Conservation (phyloP, 169 alveolate genomes). For the Neospora caninum region DNA sequence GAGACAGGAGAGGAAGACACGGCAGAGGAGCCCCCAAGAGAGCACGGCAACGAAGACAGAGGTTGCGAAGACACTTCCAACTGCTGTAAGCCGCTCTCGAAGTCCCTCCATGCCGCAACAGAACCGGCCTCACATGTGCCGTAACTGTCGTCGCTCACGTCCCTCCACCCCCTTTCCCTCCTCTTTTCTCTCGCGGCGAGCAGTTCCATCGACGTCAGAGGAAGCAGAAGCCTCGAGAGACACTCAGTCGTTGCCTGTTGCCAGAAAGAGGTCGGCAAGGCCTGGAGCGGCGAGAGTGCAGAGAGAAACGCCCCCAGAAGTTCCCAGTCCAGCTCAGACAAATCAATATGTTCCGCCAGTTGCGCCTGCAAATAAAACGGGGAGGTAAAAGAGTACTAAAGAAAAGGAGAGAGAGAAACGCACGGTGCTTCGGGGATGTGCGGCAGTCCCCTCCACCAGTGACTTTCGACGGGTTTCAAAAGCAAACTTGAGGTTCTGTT, state of each 20-base stretch:
- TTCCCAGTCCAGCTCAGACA: conserved; percentile 10
- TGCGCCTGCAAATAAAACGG: neutral
- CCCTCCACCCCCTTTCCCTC: neutral
- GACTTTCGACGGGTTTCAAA: too few species aligned
- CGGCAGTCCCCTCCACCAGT: too few species aligned
- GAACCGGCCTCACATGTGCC: too few species aligned
- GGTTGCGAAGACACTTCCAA: too few species aligned
- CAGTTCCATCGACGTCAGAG: neutral
- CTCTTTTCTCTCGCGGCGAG: neutral
- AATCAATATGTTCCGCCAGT: neutral
- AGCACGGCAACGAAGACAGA: too few species aligned
- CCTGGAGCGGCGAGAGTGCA: neutral
- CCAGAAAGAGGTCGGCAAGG: neutral
- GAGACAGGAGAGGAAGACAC: neutral
- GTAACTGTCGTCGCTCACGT: too few species aligned
- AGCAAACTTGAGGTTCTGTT: too few species aligned
- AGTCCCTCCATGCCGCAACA: too few species aligned
- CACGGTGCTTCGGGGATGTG: too few species aligned
- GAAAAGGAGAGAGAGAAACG: too few species aligned
- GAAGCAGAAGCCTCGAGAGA: conserved; percentile 5
- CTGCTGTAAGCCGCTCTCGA: too few species aligned
- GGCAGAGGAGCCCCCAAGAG: neutral
- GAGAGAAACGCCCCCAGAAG: neutral
- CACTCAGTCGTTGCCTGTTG: conserved; percentile 12
- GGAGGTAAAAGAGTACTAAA: too few species aligned